A percentile compares a stretch with the other conserved stretches of the same genome.
Conservation (phyloP, 1,284 basidiomycete genomes). For the Trichosporon sp. region DNA sequence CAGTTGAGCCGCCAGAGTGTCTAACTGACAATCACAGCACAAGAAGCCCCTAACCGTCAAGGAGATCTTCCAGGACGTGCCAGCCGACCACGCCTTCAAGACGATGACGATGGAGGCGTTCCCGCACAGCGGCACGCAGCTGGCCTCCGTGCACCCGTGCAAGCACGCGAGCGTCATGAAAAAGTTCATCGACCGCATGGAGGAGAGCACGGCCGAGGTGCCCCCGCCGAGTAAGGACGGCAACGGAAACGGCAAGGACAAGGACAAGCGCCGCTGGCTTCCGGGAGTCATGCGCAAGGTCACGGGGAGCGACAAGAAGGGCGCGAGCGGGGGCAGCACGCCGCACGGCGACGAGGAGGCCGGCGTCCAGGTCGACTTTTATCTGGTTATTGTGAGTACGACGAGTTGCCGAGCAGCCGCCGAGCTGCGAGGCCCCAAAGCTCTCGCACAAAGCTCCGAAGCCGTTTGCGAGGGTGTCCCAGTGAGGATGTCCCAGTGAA, state of each 20-base stretch:
- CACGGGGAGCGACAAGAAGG: conserved; percentile 59
- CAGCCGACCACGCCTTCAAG: conserved; percentile 95
- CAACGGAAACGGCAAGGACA: conserved; percentile 42
- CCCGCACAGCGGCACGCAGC: conserved; percentile 81
- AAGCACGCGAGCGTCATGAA: conserved; percentile 99
- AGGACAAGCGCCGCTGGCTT: conserved; percentile 74
- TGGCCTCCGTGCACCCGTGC: conserved; percentile 95
- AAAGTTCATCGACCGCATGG: conserved; percentile 99
- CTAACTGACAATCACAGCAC: conserved; percentile 59
- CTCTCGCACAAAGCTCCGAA: no score
- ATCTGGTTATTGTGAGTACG: conserved; percentile 71
- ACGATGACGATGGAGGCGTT: conserved; percentile 98
- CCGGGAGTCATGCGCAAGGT: conserved; percentile 70
- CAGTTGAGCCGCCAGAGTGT: no score
- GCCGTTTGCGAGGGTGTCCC: no score
- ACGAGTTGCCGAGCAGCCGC: background rate
- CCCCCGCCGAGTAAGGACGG: conserved; percentile 34
- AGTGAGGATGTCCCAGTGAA: no score
- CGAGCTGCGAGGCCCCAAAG: background rate
- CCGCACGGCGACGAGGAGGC: conserved; percentile 70
- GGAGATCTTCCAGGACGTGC: conserved; percentile 97
- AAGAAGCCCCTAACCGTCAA: conserved; percentile 79
- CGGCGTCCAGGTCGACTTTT: conserved; percentile 92
- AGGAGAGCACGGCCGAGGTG: conserved; percentile 68
- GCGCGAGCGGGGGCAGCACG: conserved; percentile 60